phyloP scores from a whole-genome alignment of 805 yeast genomes.

The Kregervanrija pseudodelftensis region DNA sequence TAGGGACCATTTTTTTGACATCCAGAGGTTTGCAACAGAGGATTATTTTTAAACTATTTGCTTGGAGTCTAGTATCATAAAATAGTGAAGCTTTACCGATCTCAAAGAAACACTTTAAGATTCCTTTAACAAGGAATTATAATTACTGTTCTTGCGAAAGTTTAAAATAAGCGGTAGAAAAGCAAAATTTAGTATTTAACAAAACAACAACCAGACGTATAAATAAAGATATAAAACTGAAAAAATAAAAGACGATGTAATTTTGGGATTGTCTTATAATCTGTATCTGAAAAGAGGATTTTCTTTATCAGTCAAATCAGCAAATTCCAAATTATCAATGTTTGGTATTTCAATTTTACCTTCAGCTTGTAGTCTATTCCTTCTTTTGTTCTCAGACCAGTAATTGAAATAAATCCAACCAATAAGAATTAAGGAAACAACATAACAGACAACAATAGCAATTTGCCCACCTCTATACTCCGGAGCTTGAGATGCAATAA shows the following conservation, averaged over 20 bases:
- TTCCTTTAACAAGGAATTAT: too few species aligned
- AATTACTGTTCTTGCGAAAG: too few species aligned
- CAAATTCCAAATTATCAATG: conserved; percentile 13
- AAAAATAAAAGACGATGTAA: too few species aligned
- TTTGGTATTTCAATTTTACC: conserved; percentile 5
- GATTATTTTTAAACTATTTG: too few species aligned
- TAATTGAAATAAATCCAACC: conserved; percentile 12
- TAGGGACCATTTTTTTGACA: conserved; percentile 54
- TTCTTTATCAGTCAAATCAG: conserved; percentile 17
- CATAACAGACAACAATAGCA: conserved; percentile 31
- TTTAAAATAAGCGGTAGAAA: too few species aligned
- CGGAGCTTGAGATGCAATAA: conserved; percentile 52
- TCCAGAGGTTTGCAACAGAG: too few species aligned
- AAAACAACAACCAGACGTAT: too few species aligned
- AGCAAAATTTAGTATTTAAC: too few species aligned
- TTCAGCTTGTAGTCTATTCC: conserved; percentile 7
- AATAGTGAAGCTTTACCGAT: too few species aligned
- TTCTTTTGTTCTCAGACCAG: conserved; percentile 11
- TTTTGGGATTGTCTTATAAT: conserved; percentile 2
- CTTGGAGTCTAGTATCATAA: too few species aligned
- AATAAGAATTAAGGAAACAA: conserved; percentile 14
- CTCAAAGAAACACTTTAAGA: too few species aligned
- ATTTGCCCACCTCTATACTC: conserved; percentile 47
- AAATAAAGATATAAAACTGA: too few species aligned
- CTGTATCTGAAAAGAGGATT: conserved; percentile 13